A percentile compares a stretch with the other conserved stretches of the same genome.
Conservation (phyloP, 305 asterid species). For the Fraxinus latifolia region DNA sequence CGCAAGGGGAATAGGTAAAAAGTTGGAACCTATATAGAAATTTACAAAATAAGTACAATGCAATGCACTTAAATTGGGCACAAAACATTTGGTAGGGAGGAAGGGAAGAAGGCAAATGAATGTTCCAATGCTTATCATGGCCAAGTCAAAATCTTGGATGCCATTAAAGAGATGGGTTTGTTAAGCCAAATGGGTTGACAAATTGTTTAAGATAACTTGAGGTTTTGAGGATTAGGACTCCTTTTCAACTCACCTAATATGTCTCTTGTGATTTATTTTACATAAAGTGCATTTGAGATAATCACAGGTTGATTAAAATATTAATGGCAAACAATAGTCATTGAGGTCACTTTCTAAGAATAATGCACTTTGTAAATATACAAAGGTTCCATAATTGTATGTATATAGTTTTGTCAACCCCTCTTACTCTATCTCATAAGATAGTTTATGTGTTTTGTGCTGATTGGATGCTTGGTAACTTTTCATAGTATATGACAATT, state of each 20-base stretch:
- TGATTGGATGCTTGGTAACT: not conserved
- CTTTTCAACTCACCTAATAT: not conserved
- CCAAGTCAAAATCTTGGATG: conserved; percentile 12
- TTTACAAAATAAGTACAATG: not conserved
- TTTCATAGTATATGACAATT: not conserved
- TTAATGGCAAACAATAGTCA: not conserved
- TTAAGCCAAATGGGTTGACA: conserved; percentile 9
- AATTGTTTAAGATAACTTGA: conserved; percentile 1
- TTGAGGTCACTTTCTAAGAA: not conserved
- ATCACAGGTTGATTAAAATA: not conserved
- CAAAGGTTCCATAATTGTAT: not conserved
- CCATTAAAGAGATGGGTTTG: not conserved
- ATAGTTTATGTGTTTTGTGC: not conserved
- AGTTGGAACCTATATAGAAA: not conserved
- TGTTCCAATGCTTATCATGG: not conserved
- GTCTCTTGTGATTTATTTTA: not conserved
- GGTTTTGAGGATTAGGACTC: not conserved
- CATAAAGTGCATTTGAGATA: not conserved
- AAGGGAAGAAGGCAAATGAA: not conserved
- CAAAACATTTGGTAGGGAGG: not conserved
- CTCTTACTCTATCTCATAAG: not conserved
- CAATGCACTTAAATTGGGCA: not conserved
- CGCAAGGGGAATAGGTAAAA: not conserved
- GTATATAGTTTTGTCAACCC: not conserved
- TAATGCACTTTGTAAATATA: not conserved